These are phyloP conservation scores for Acorus calamus DNA, from an alignment of 106 monocot genomes.

Conservation along the genomic window DNA sequence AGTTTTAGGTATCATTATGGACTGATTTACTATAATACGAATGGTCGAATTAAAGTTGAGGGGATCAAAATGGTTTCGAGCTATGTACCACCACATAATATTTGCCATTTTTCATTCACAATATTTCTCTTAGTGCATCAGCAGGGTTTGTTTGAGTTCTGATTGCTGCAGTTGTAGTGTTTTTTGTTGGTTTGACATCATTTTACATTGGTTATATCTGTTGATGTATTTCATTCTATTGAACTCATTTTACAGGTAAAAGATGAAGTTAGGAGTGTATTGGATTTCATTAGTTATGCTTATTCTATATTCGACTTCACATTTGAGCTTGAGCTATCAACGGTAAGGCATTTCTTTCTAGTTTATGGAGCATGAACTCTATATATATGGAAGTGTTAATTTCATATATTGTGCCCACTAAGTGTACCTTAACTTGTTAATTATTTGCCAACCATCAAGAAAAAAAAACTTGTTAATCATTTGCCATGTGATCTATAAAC, in stretches of 20 bases:
- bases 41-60: too few species aligned
- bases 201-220: conserved; percentile 1
- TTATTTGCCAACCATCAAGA: neutral
- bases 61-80: too few species aligned
- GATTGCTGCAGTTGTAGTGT: neutral
- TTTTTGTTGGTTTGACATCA: neutral
- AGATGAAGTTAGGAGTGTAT: conserved; percentile 64
- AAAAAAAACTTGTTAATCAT: neutral
- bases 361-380: neutral
- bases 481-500: too few species aligned
- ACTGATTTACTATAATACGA: too few species aligned
- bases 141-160: neutral
- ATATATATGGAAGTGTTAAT: neutral
- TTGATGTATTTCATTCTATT: neutral
- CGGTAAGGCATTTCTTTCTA: conserved; percentile 29
- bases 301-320: conserved; percentile 90
- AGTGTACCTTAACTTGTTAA: neutral
- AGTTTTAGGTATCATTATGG: too few species aligned
- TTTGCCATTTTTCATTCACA: too few species aligned
- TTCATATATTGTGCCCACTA: neutral
- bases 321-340: conserved; percentile 91
- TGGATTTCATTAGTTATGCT: conserved; percentile 74
- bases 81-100: too few species aligned
- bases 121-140: too few species aligned
- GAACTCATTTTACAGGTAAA: conserved; percentile 50